Evolutionary conservation across 176 grass and related monocot genomes (phyloP).

Genomic region (Triticum timopheevii): DNA sequence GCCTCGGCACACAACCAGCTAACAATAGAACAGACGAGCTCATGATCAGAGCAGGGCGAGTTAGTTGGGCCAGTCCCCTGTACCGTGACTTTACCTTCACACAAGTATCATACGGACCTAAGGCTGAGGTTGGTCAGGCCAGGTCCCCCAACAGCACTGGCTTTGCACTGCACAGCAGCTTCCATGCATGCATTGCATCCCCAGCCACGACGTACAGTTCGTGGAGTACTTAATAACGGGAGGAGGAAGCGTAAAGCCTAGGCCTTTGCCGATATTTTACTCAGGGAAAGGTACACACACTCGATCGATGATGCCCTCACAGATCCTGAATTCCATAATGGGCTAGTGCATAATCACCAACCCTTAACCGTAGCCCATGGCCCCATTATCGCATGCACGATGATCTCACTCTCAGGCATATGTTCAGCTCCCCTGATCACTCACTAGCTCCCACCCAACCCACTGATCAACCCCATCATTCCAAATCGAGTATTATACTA

Average conservation of each 20-base stretch:
- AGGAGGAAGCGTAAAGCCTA: conserved; percentile 29
- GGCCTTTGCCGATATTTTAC: conserved; percentile 37
- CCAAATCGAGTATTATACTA: not conserved
- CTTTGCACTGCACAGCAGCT: not conserved
- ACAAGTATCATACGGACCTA: conserved; percentile 48
- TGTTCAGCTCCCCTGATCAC: conserved; percentile 12
- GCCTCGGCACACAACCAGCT: too few relatives aligned
- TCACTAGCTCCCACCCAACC: conserved; percentile 40
- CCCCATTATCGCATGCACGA: conserved; percentile 19
- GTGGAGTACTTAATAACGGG: not conserved
- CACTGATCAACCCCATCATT: conserved; percentile 42
- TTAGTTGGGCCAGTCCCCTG: not conserved
- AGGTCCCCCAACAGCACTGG: conserved; percentile 33
- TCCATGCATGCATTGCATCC: not conserved
- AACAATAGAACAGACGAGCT: not conserved
- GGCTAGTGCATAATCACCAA: conserved; percentile 37
- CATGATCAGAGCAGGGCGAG: not conserved
- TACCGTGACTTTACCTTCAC: conserved; percentile 47
- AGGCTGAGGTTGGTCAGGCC: conserved; percentile 26
- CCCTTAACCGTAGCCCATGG: conserved; percentile 35
- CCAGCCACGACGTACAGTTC: not conserved
- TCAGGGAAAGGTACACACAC: conserved; percentile 20
- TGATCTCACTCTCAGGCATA: not conserved
- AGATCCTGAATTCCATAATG: conserved; percentile 16
- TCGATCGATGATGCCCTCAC: conserved; percentile 16